Conservation (phyloP, 495 filamentous ascomycete species). For the Penicillium ochrochloron region DNA sequence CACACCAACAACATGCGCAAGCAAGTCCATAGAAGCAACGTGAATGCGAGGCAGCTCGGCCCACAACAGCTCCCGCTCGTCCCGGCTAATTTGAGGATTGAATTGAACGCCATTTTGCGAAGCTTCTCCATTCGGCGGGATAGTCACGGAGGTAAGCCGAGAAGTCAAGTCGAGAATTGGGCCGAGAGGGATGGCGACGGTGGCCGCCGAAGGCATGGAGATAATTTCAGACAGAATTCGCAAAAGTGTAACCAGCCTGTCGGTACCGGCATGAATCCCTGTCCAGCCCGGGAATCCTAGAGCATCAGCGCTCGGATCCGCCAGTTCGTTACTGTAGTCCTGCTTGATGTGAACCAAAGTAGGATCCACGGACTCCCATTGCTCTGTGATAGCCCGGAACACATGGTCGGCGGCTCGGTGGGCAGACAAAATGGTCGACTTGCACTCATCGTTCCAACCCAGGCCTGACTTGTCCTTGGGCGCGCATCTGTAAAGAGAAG, state of each 20-base stretch:
- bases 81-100: conserved; percentile 71
- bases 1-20: conserved; percentile 55
- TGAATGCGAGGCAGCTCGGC: conserved; percentile 74
- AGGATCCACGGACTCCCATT: conserved; percentile 67
- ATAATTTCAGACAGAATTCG: conserved; percentile 59
- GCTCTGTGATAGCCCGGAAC: conserved; percentile 76
- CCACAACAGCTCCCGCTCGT: conserved; percentile 79
- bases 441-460: conserved; percentile 73
- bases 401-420: conserved; percentile 74
- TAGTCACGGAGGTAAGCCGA: conserved; percentile 68
- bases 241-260: conserved; percentile 68
- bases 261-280: conserved; percentile 70
- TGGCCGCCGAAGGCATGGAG: conserved; percentile 58
- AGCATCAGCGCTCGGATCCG: conserved; percentile 40
- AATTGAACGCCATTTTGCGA: conserved; percentile 47
- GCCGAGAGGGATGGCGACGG: conserved; percentile 67
- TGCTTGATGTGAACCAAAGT: conserved; percentile 30
- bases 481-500: conserved; percentile 73
- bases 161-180: conserved; percentile 66
- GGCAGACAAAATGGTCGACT: conserved; percentile 58
- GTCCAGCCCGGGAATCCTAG: conserved; percentile 68
- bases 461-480: conserved; percentile 72
- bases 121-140: conserved; percentile 50
- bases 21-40: conserved; percentile 63
- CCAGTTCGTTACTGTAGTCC: conserved; percentile 44